Evolutionary conservation across 176 grass and related monocot genomes (phyloP), one percentile per base, ranked within the genome.

Genomic region (Puya raimondii): DNA sequence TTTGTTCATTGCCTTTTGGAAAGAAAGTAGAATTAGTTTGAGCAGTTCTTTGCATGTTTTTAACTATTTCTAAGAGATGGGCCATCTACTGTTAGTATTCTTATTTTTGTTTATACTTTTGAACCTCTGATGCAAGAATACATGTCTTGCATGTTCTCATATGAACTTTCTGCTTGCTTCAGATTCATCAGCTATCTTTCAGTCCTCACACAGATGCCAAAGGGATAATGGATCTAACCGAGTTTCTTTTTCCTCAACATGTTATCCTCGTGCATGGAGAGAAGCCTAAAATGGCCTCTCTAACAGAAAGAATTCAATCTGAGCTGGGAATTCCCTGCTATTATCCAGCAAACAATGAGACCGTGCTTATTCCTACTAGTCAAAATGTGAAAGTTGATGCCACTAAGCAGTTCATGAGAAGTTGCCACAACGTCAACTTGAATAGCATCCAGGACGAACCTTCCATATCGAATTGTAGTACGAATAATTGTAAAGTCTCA

Each of bases 211-310:
- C 91, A 11, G 91, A 96, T 74, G 78, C 91, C 51, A 96, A 96
- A 82, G 91, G 91, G 65, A 96, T 96, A 70, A 96, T 96, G 91
- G 91, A 96, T 74, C 78, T 96, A 61, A 71, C 74, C 7, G 85
- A 90, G 50, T 97, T 87, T 80, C 86, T 97, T 51, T 90, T 86
- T 17, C 93, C 89, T 12, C 81, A 79, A 15, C 83, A 97, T 82
- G 89, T 92, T 70, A 83, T 97, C 76, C 81, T 96, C 53, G 93
- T 92, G 52, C 93, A 97, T 51, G 93, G 93, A 12, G 93, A 97
- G 82, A 97, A 85, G 71, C 89, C 93, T 53, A 85, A 90, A 64
- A 97, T 97, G 93, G 86, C 86, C 72, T 83, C 65, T 12, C 78
- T 97, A 57, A 92, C 84, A 76, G 85, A 85, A 65, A 83, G 72